Evolutionary conservation across 805 yeast species (phyloP).

Genomic region (Brettanomyces naardenensis): DNA sequence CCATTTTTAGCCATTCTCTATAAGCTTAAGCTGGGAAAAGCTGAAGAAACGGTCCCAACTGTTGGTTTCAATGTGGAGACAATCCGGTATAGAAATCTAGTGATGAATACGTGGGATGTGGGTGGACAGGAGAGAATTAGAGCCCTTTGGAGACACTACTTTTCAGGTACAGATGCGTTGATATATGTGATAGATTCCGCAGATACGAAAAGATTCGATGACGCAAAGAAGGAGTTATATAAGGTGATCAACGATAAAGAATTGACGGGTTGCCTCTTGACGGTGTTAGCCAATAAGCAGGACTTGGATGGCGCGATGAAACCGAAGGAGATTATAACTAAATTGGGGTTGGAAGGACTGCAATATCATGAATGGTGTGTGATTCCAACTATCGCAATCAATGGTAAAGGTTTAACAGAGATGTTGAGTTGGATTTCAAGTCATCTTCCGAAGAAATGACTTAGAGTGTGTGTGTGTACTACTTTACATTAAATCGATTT

Average conservation of each 20-base stretch:
- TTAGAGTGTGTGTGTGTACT: not conserved
- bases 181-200: slow-evolving; percentile 86
- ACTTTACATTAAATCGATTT: too few species aligned
- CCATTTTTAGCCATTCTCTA: slow-evolving; percentile 53
- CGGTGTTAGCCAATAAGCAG: slow-evolving; percentile 86
- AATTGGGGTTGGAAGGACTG: slow-evolving; percentile 51
- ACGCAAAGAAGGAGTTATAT: slow-evolving; percentile 69
- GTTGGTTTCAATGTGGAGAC: slow-evolving; percentile 88
- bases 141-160: slow-evolving; percentile 93
- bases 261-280: slow-evolving; percentile 67
- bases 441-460: slow-evolving; percentile 26
- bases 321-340: slow-evolving; percentile 74
- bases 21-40: slow-evolving; percentile 70
- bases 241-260: slow-evolving; percentile 79
- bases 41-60: slow-evolving; percentile 79
- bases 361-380: slow-evolving; percentile 82
- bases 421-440: slow-evolving; percentile 80
- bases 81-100: slow-evolving; percentile 34
- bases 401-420: slow-evolving; percentile 85
- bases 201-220: slow-evolving; percentile 63
- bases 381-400: slow-evolving; percentile 81
- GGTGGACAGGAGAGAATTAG: slow-evolving; percentile 94
- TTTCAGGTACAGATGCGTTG: slow-evolving; percentile 86
- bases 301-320: slow-evolving; percentile 65
- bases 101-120: slow-evolving; percentile 71